Conservation (phyloP, 495 filamentous ascomycete genomes). For the Thermothielavioides terrestris region DNA sequence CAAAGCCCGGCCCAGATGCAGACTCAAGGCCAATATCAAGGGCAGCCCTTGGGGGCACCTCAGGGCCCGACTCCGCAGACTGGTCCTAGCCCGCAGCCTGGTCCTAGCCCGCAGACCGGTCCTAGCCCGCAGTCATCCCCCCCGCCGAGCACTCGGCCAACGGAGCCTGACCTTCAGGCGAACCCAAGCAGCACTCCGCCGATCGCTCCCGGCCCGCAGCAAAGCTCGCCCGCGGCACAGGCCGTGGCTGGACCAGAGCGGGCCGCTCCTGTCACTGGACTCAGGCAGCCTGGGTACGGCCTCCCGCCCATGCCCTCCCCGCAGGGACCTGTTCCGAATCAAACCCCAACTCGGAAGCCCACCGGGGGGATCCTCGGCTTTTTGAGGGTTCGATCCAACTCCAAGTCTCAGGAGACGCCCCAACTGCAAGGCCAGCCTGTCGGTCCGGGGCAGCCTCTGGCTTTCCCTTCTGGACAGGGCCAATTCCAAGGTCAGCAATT, state of each 20-base stretch:
- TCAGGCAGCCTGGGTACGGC: slow-evolving; percentile 8
- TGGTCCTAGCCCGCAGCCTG: background rate
- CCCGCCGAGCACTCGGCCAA: background rate
- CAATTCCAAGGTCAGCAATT: slow-evolving; percentile 12
- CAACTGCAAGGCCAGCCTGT: background rate
- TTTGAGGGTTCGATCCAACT: slow-evolving; percentile 13
- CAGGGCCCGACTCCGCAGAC: background rate
- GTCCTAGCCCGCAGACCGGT: background rate
- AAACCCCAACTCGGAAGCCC: slow-evolving; percentile 12
- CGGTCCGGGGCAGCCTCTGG: slow-evolving; percentile 6
- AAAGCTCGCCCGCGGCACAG: background rate
- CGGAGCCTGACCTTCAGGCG: background rate
- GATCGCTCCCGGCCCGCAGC: background rate
- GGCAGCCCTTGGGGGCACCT: background rate
- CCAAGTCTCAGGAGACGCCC: slow-evolving; percentile 4
- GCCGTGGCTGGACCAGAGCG: background rate
- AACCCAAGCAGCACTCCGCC: background rate
- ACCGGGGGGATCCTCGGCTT: slow-evolving; percentile 24
- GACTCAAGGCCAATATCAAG: slow-evolving; percentile 1
- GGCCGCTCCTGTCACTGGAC: background rate
- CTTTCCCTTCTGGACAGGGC: slow-evolving; percentile 8
- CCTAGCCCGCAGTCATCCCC: too few relatives aligned
- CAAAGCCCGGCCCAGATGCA: background rate
- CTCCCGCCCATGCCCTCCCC: slow-evolving; percentile 1
- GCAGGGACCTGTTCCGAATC: slow-evolving; percentile 3